Evolutionary conservation across 2,329 filamentous ascomycete species (phyloP).

Genomic region (Biscogniauxia marginata): DNA sequence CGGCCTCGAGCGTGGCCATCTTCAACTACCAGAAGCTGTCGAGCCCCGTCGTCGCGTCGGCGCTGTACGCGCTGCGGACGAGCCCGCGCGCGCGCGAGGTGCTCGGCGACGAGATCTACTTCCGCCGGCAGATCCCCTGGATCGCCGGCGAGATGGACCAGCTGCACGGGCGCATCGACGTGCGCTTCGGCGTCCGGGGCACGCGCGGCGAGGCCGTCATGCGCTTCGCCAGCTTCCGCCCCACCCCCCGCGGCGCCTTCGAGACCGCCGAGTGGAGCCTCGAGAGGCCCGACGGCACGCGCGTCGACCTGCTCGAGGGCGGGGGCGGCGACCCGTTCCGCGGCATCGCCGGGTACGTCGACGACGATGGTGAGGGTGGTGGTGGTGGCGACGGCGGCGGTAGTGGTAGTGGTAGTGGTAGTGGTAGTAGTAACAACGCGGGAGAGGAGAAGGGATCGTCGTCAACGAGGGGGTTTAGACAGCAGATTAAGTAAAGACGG

Average conservation of each 20-base stretch:
- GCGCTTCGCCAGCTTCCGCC: conserved; percentile 75
- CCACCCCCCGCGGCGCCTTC: conserved; percentile 62
- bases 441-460: conserved; percentile 32
- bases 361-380: conserved; percentile 41
- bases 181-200: conserved; percentile 83
- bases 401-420: conserved; percentile 31
- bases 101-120: conserved; percentile 86
- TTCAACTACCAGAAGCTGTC: conserved; percentile 99
- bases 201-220: conserved; percentile 69
- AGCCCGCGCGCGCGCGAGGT: conserved; percentile 70
- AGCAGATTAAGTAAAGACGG: conserved; percentile 39
- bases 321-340: conserved; percentile 72
- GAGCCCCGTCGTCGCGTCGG: conserved; percentile 81
- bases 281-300: conserved; percentile 58
- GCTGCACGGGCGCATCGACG: conserved; percentile 85
- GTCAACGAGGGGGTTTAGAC: conserved; percentile 52
- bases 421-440: background rate
- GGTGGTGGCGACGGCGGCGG: background rate
- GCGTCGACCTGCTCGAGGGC: conserved; percentile 72
- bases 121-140: conserved; percentile 76
- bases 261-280: conserved; percentile 91
- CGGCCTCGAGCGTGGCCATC: conserved; percentile 74
- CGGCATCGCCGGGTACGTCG: conserved; percentile 43
- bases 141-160: conserved; percentile 89
- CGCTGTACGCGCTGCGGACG: conserved; percentile 87